Conservation (phyloP, 139 green algal genomes). For the Chara braunii region DNA sequence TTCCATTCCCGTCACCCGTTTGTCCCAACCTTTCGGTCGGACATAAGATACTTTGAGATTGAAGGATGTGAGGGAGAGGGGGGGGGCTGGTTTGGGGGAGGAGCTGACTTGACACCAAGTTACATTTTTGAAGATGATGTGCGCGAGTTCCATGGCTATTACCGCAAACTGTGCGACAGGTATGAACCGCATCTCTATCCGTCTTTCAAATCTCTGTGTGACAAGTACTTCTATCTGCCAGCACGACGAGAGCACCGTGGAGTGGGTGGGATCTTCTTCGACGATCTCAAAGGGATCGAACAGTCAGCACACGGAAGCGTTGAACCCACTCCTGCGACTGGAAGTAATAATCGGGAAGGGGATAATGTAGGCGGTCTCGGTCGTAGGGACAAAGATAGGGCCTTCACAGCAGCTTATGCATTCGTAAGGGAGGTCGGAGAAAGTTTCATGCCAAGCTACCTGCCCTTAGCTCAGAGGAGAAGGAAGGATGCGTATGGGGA, state of each 20-base stretch:
- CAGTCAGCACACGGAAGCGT: no score
- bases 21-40: conserved; percentile 86
- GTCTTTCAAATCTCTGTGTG: conserved; percentile 82
- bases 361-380: neutral
- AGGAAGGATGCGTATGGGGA: conserved; percentile 50
- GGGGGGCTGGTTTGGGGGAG: conserved; percentile 85
- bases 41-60: conserved; percentile 81
- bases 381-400: neutral
- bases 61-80: conserved; percentile 47
- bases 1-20: conserved; percentile 79
- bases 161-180: conserved; percentile 60
- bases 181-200: conserved; percentile 66
- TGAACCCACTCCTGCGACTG: no score
- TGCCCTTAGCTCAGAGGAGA: conserved; percentile 54
- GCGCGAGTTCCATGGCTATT: conserved; percentile 65
- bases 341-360: no score
- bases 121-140: conserved; percentile 63
- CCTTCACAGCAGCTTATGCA: conserved; percentile 45
- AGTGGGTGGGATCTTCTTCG: conserved; percentile 93
- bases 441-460: conserved; percentile 32
- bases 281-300: conserved; percentile 84
- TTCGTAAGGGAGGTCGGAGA: conserved; percentile 48
- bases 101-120: conserved; percentile 87
- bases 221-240: conserved; percentile 96
- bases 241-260: conserved; percentile 84